Evolutionary conservation across 257 asterid species (phyloP).

Genomic region (Primulina huaijiensis): DNA sequence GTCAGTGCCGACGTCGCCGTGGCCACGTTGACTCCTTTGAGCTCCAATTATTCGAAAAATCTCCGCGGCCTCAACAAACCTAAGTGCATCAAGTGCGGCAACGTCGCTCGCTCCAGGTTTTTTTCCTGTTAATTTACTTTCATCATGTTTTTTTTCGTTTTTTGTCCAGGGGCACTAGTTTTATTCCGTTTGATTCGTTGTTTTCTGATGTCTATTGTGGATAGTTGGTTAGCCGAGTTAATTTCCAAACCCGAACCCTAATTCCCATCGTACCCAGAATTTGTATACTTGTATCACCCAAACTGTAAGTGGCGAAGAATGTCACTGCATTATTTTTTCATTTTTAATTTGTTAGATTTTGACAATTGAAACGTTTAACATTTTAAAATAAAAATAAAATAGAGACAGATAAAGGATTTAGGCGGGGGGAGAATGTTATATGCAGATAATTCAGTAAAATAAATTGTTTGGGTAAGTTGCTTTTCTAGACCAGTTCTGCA

Average conservation of each 20-base stretch:
- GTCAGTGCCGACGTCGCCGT: slow-evolving; percentile 25
- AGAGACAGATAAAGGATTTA: background rate
- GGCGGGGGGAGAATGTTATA: background rate
- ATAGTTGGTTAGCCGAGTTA: background rate
- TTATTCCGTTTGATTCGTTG: slow-evolving; percentile 2
- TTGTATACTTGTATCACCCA: too few relatives aligned
- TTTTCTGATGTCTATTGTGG: background rate
- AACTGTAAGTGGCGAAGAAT: too few relatives aligned
- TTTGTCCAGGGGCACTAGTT: too few relatives aligned
- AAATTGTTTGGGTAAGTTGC: background rate
- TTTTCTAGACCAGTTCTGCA: background rate
- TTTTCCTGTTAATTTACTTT: background rate
- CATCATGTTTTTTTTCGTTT: background rate
- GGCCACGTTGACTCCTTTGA: slow-evolving; percentile 22
- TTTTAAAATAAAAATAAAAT: background rate
- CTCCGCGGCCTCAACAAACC: slow-evolving; percentile 96
- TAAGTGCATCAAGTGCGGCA: slow-evolving; percentile 95
- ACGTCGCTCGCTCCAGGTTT: slow-evolving; percentile 97
- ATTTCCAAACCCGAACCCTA: background rate
- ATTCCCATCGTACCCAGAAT: background rate
- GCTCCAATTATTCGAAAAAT: slow-evolving; percentile 49
- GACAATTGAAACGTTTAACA: too few relatives aligned
- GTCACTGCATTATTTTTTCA: too few relatives aligned
- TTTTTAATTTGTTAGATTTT: too few relatives aligned
- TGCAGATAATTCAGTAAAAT: background rate